Evolutionary conservation across 345 rosid species (phyloP), one percentile per base, ranked within the genome.

Genomic region (Bruguiera parviflora): DNA sequence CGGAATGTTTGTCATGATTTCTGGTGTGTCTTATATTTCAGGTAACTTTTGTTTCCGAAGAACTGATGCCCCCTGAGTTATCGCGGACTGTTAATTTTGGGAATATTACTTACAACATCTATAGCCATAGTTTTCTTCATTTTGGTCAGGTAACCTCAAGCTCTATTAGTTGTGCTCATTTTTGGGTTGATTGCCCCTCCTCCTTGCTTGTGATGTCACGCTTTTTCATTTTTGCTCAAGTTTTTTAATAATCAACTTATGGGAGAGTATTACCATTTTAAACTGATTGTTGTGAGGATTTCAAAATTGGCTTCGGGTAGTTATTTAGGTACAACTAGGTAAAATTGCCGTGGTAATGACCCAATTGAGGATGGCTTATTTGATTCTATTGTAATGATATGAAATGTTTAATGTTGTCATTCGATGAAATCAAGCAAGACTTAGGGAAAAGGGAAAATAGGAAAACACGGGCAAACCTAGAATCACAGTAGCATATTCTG

Each of bases 91-190:
- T 95, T 61, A 72, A 82, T 46, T 86, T 86, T 76, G 87, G 88
- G 63, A 86, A 86, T 73, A 37, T 71, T 64, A 75, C 91, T 29
- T 95, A 92, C 81, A 87, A 72, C 64, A 86, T 95, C 77, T 91
- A 87, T 68, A 92, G 96, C 82, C 93, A 95, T 71, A 95, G 97
- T 75, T 92, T 90, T 76, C 99, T 95, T 77, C 81, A 88, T 73
- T 84, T 82, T 64, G 99, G 97, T 52, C 97, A 83, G 96, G 99
- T 89, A 83, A 65, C n/a, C 4, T 63, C 61, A n/a, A 22, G 61
- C 57, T 47, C 8, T 20, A 61, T 47, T 68, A 53, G 11, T 57
- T 64, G n/a, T 58, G 15, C 62, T 68, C 58, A 28, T 13, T 29
- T 58, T 60, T 6, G 27, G 55, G 58, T 49, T 27, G 32, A 46